Evolutionary conservation across 2,329 filamentous ascomycete genomes (phyloP), one percentile per base, ranked within the genome.

Genomic region (Cylindrodendrum hubeiense): DNA sequence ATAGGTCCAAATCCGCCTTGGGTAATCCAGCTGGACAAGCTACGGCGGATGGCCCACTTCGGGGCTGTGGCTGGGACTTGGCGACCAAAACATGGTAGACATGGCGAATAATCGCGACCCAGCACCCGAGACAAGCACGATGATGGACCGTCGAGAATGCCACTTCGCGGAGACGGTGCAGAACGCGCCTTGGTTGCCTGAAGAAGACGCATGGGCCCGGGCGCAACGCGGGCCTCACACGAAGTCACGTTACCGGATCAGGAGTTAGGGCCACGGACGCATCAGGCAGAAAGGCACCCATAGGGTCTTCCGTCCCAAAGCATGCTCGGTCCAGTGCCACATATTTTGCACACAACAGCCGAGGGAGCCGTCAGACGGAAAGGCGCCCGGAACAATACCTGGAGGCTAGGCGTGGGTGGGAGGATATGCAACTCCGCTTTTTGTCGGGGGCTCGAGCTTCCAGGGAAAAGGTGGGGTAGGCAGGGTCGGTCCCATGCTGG

Each of bases 141-240:
- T 3, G 46, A n/a, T 19, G 4, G n/a, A 30, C n/a, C n/a, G n/a
- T n/a, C n/a, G n/a, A n/a, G n/a, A n/a, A n/a, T n/a, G 24, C 30
- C 24, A 19, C 19, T 49, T 49, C 26, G 21, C 26, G 37, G 37
- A n/a, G 17, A 39, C n/a, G 15, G 37, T n/a, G 37, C 15, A n/a
- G 37, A 39, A n/a, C 37, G 37, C 37, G 26, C 26, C 8, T 30
- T 12, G 46, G 46, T 19, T 49, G 46, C 26, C 46, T 49, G 17
- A 21, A 46, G 19, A 34, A 54, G 41, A 47, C 21, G 43, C 51
- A 43, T 6, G 19, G 30, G 41, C 33, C 39, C 4, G 7, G 24
- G n/a, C 5, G 39, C n/a, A 33, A 57, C 65, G 43, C 67, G 68
- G 28, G 22, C 17, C 10, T 28, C 12, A 60, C 67, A 55, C 67